Conservation (phyloP, 1,284 basidiomycete species). For the Cronartium ribicola region DNA sequence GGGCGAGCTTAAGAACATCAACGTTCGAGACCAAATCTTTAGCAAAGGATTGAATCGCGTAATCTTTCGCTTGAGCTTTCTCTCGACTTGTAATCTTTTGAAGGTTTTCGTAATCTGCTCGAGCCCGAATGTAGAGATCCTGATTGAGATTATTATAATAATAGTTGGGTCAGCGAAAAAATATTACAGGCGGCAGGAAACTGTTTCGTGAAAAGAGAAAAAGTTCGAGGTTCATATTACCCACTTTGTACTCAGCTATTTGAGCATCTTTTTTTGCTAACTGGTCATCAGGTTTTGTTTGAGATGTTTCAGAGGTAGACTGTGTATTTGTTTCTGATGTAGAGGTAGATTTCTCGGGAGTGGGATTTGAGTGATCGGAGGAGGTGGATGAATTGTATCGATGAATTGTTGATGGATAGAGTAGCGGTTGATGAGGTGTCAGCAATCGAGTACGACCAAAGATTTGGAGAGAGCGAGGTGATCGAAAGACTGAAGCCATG, state of each 20-base stretch:
- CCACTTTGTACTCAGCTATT: constrained; percentile 34
- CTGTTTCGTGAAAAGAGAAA: neutral
- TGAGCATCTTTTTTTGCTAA: constrained; percentile 38
- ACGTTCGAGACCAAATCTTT: constrained; percentile 81
- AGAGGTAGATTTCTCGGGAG: neutral
- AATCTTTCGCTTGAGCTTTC: constrained; percentile 85
- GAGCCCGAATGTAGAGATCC: constrained; percentile 49
- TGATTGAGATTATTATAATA: constrained; percentile 18
- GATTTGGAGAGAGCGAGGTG: neutral
- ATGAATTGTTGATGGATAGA: neutral
- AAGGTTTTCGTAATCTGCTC: constrained; percentile 88
- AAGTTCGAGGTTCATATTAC: neutral
- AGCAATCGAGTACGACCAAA: neutral
- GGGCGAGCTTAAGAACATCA: constrained; percentile 82
- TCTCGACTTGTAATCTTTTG: constrained; percentile 84
- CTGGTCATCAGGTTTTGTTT: neutral
- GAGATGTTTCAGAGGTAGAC: neutral
- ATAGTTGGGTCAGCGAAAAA: neutral
- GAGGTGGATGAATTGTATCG: neutral
- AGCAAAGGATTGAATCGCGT: constrained; percentile 87
- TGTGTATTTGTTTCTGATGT: neutral
- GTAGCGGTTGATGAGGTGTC: neutral
- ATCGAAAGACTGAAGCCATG: neutral
- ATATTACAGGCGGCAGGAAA: no score
- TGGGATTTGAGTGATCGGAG: neutral